Evolutionary conservation across 2,329 filamentous ascomycete species (phyloP).

Genomic region (Paraphoma sp.): DNA sequence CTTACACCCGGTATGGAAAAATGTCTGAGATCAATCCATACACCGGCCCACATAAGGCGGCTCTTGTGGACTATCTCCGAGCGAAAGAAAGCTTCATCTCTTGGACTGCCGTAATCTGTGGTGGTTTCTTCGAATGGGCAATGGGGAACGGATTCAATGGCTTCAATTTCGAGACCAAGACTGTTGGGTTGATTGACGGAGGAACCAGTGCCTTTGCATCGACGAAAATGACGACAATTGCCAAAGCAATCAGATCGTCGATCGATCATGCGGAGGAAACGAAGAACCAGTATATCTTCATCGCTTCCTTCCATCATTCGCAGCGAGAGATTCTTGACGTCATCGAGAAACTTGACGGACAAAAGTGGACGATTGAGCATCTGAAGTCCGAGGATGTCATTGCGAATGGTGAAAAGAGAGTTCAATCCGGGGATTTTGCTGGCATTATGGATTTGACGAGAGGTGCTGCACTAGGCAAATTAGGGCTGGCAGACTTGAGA

Average conservation of each 20-base stretch:
- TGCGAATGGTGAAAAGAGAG: background rate
- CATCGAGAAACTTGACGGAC: background rate
- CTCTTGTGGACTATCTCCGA: background rate
- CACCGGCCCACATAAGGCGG: background rate
- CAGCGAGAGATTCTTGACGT: background rate
- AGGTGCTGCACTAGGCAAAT: background rate
- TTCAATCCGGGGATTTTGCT: background rate
- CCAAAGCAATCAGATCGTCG: background rate
- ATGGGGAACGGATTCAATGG: background rate
- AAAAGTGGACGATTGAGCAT: background rate
- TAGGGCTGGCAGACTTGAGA: background rate
- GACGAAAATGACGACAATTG: background rate
- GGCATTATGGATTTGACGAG: background rate
- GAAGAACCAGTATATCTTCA: background rate
- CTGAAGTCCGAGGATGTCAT: background rate
- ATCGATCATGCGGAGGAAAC: background rate
- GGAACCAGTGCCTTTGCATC: background rate
- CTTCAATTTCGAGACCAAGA: background rate
- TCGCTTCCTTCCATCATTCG: background rate
- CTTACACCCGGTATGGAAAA: conserved; percentile 18
- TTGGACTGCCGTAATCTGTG: background rate
- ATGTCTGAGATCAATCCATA: background rate
- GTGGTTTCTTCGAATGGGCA: background rate
- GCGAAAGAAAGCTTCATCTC: background rate
- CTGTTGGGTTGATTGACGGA: background rate